These are phyloP conservation scores for Phlegmacium glaucopus DNA, from an alignment of 768 basidiomycete species.

Conservation along the genomic window DNA sequence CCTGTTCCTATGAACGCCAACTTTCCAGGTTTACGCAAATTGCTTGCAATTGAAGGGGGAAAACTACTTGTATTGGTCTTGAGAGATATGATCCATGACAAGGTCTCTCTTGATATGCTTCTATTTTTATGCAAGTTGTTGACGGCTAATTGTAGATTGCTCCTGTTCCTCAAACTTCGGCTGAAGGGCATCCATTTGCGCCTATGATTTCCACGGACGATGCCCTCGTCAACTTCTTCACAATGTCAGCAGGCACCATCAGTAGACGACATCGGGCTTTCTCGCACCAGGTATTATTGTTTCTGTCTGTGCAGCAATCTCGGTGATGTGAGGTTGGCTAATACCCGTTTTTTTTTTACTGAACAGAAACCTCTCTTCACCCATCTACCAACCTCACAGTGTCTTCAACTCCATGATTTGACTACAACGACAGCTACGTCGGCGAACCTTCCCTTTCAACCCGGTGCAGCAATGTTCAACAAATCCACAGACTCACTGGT, in stretches of 20 bases:
- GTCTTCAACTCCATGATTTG: background rate
- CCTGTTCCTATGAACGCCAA: slow-evolving; percentile 44
- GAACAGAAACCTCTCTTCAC: background rate
- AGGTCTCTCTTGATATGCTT: slow-evolving; percentile 32
- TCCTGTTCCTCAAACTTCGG: slow-evolving; percentile 42
- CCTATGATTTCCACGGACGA: slow-evolving; percentile 53
- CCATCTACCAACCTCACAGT: background rate
- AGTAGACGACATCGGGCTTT: slow-evolving; percentile 59
- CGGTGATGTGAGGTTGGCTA: too few species aligned
- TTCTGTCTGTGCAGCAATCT: background rate
- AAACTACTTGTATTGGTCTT: slow-evolving; percentile 68
- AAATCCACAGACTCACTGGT: background rate
- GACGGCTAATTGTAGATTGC: slow-evolving; percentile 35
- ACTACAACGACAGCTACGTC: background rate
- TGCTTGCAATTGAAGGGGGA: slow-evolving; percentile 63
- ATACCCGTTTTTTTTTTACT: background rate
- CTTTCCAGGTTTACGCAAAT: slow-evolving; percentile 54
- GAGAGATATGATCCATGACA: slow-evolving; percentile 56
- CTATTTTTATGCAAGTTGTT: background rate
- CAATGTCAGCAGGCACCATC: slow-evolving; percentile 54
- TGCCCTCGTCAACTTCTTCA: slow-evolving; percentile 52
- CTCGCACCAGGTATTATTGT: slow-evolving; percentile 54
- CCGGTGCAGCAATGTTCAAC: background rate
- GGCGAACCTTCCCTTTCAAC: background rate
- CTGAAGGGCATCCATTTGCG: slow-evolving; percentile 43